Conservation (phyloP, 106 monocot species). For the Dendrobium officinale region DNA sequence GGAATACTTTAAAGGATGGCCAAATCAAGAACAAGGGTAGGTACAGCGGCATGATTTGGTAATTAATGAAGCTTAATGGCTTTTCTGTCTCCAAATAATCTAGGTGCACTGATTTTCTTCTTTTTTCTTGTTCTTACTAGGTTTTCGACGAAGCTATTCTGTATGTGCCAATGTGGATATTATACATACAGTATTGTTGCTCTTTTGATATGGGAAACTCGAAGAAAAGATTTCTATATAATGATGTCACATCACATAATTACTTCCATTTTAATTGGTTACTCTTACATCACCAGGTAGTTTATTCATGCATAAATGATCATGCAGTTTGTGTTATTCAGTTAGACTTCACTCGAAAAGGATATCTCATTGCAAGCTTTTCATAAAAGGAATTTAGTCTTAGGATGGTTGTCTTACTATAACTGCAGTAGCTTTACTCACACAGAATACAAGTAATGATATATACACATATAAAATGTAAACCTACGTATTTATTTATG, state of each 20-base stretch:
- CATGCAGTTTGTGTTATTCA: neutral
- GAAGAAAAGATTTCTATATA: constrained; percentile 85
- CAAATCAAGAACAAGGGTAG: constrained; percentile 69
- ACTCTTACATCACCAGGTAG: constrained; percentile 69
- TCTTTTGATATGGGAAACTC: constrained; percentile 85
- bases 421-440: neutral
- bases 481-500: neutral
- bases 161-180: constrained; percentile 95
- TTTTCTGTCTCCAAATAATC: neutral
- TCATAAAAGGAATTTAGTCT: neutral
- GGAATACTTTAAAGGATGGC: constrained; percentile 77
- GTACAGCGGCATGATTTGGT: constrained; percentile 6
- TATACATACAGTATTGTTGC: constrained; percentile 82
- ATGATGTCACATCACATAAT: constrained; percentile 99
- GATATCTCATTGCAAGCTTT: neutral
- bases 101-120: constrained; percentile 3
- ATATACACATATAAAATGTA: neutral
- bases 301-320: neutral
- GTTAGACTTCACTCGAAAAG: neutral
- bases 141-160: constrained; percentile 76
- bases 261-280: constrained; percentile 66
- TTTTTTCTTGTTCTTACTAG: constrained; percentile 18
- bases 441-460: neutral
- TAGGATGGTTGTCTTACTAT: neutral
- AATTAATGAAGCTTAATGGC: neutral